Percentiles rank a stretch among this genome's conserved stretches.
These are phyloP conservation scores for Talaromyces nanjingensis DNA, from an alignment of 495 filamentous ascomycete species.

Conservation along the genomic window DNA sequence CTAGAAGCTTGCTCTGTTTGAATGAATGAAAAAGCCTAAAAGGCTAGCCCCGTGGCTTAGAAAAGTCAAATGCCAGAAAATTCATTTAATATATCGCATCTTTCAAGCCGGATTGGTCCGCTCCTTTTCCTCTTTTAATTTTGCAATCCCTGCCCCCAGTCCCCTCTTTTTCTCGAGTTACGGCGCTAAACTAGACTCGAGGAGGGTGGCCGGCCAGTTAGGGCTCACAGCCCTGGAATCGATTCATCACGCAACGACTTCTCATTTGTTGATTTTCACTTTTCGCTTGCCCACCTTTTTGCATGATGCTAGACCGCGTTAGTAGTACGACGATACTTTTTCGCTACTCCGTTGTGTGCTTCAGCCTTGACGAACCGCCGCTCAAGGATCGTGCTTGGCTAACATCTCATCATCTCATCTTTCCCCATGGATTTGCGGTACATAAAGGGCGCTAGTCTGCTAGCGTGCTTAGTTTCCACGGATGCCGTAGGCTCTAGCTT, in stretches of 20 bases:
- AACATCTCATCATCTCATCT: not conserved
- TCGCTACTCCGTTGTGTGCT: not conserved
- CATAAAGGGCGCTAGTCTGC: slow-evolving; percentile 5
- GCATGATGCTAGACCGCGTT: not conserved
- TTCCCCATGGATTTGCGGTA: slow-evolving; percentile 6
- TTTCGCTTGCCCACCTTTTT: not conserved
- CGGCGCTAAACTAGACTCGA: slow-evolving; percentile 5
- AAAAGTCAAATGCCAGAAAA: slow-evolving; percentile 1
- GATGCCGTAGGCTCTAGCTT: not conserved
- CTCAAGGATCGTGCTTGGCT: slow-evolving; percentile 4
- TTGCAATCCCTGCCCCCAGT: not conserved
- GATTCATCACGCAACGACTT: not conserved
- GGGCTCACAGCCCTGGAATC: not conserved
- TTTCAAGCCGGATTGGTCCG: slow-evolving; percentile 1
- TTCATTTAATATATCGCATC: not conserved
- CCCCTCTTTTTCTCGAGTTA: slow-evolving; percentile 2
- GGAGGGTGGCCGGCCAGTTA: slow-evolving; percentile 6
- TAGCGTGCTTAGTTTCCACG: slow-evolving; percentile 2
- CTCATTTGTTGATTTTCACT: not conserved
- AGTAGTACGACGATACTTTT: not conserved
- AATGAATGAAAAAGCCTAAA: not conserved
- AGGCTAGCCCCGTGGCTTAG: not conserved
- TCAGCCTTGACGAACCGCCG: not conserved
- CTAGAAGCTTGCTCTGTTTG: not conserved
- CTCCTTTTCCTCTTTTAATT: not conserved